These are phyloP conservation scores for Podospora anserina DNA, from an alignment of 495 filamentous ascomycete species.

Conservation along the genomic window DNA sequence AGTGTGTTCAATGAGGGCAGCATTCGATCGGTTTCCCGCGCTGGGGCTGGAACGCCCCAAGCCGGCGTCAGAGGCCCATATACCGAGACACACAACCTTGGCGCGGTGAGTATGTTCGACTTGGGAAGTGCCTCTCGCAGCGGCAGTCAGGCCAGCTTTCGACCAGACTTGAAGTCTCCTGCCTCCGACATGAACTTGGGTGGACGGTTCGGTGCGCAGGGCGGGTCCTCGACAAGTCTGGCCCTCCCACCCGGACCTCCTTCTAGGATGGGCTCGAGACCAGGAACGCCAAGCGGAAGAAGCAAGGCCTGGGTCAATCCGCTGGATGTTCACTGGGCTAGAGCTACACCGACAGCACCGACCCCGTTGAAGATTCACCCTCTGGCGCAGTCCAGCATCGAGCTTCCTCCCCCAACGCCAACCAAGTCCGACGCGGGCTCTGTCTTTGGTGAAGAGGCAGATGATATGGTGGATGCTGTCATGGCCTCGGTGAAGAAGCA, in stretches of 20 bases:
- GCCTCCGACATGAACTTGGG: slow-evolving; percentile 42
- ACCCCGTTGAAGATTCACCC: slow-evolving; percentile 35
- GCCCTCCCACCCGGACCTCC: slow-evolving; percentile 29
- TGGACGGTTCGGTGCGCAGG: slow-evolving; percentile 28
- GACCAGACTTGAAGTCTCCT: slow-evolving; percentile 24
- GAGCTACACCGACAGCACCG: slow-evolving; percentile 19
- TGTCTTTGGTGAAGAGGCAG: slow-evolving; percentile 32
- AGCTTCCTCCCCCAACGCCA: slow-evolving; percentile 21
- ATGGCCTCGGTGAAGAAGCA: slow-evolving; percentile 33
- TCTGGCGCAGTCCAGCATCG: slow-evolving; percentile 28
- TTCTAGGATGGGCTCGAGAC: slow-evolving; percentile 22
- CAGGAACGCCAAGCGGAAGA: slow-evolving; percentile 34
- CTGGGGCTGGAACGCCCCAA: slow-evolving; percentile 34
- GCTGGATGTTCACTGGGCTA: slow-evolving; percentile 40
- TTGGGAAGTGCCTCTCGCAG: slow-evolving; percentile 22
- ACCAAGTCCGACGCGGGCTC: slow-evolving; percentile 27
- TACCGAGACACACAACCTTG: slow-evolving; percentile 32
- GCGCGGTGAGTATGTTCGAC: slow-evolving; percentile 39
- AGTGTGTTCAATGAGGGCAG: slow-evolving; percentile 31
- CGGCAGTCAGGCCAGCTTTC: slow-evolving; percentile 31
- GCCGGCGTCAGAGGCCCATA: slow-evolving; percentile 29
- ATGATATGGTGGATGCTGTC: slow-evolving; percentile 32
- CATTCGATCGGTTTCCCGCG: slow-evolving; percentile 30
- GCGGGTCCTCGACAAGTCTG: slow-evolving; percentile 28
- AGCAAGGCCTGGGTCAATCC: slow-evolving; percentile 39